Evolutionary conservation across 1,284 basidiomycete species (phyloP).

Genomic region (Apiotrichum gamsii): DNA sequence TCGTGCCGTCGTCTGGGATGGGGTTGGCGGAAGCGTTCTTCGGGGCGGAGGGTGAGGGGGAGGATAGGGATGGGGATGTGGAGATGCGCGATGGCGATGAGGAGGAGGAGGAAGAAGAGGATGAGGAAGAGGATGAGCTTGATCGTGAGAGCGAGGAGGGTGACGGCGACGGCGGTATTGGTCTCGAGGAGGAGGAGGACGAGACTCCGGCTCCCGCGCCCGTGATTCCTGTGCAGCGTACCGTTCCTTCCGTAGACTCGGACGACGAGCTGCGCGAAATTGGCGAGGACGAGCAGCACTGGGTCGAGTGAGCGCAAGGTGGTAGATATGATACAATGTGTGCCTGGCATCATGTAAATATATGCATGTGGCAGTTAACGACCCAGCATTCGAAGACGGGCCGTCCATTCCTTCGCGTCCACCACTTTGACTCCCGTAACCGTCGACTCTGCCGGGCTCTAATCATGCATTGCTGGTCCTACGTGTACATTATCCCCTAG

Average conservation of each 20-base stretch:
- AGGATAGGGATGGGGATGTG: background rate
- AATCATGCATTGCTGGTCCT: too few relatives aligned
- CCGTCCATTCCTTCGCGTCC: too few relatives aligned
- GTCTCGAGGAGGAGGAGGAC: background rate
- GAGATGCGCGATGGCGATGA: background rate
- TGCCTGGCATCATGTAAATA: too few relatives aligned
- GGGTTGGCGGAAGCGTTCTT: background rate
- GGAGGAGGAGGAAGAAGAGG: background rate
- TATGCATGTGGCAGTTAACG: too few relatives aligned
- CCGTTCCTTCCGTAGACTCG: background rate
- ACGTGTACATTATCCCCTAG: too few relatives aligned
- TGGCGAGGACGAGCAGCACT: background rate
- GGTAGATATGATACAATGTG: too few relatives aligned
- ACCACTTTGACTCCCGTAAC: too few relatives aligned
- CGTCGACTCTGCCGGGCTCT: too few relatives aligned
- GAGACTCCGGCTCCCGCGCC: background rate
- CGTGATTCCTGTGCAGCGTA: background rate
- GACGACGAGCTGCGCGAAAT: constrained; percentile 11
- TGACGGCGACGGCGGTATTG: background rate
- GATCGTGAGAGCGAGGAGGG: background rate
- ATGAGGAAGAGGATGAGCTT: background rate
- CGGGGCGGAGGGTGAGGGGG: background rate
- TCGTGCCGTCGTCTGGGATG: background rate
- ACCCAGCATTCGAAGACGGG: too few relatives aligned
- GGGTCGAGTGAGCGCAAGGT: too few relatives aligned